Percentiles rank a stretch among this genome's conserved stretches.
phyloP scores from a whole-genome alignment of 306 rosid species.

The Lupinus albus region DNA sequence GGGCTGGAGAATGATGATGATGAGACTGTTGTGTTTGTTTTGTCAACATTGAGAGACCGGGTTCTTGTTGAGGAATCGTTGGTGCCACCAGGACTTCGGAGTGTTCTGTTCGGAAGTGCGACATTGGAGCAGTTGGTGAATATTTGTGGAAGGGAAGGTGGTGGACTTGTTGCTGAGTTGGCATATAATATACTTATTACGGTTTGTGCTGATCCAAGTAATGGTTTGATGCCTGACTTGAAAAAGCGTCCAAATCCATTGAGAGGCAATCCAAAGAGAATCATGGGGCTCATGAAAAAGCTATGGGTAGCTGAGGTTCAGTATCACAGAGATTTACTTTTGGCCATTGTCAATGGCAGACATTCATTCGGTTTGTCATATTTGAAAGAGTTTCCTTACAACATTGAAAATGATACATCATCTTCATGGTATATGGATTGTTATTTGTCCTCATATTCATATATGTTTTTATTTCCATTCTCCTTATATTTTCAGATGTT shows the following conservation, averaged over 20 bases:
- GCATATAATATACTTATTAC: constrained; percentile 61
- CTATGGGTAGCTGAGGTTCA: constrained; percentile 60
- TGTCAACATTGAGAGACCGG: constrained; percentile 65
- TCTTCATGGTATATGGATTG: constrained; percentile 61
- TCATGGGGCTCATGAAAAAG: constrained; percentile 74
- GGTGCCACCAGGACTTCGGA: constrained; percentile 73
- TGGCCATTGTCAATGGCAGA: constrained; percentile 67
- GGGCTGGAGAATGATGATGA: constrained; percentile 74
- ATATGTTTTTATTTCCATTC: not conserved
- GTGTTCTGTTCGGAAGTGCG: constrained; percentile 88
- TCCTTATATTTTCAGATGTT: constrained; percentile 31
- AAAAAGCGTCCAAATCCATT: constrained; percentile 58
- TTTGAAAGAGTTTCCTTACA: constrained; percentile 89
- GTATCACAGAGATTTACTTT: constrained; percentile 71
- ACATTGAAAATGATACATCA: constrained; percentile 65
- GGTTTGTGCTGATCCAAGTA: constrained; percentile 81
- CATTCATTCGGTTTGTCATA: constrained; percentile 71
- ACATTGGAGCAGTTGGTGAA: constrained; percentile 71
- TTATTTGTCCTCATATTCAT: constrained; percentile 17
- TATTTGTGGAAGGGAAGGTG: constrained; percentile 69
- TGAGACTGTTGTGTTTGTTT: constrained; percentile 70
- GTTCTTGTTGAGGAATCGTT: constrained; percentile 68
- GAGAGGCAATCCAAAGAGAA: constrained; percentile 72
- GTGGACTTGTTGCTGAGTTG: constrained; percentile 58
- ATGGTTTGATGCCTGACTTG: constrained; percentile 86